These are phyloP conservation scores for Elongisporangium anandrum DNA, from an alignment of 352 stramenopile species.

Conservation along the genomic window DNA sequence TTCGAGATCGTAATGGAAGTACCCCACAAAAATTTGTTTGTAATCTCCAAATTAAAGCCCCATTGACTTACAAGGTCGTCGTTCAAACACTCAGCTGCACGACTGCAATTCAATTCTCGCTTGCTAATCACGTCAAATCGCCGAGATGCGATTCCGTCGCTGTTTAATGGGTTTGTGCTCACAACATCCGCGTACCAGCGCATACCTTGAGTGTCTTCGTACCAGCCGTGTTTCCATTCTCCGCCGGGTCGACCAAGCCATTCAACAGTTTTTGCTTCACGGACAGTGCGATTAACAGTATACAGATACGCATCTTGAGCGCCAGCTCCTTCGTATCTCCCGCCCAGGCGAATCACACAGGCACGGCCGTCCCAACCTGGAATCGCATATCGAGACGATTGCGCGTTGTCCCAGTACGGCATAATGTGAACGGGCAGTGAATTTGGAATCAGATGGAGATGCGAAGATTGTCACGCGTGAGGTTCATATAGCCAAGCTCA, in stretches of 20 bases:
- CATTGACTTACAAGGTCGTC: too few relatives aligned
- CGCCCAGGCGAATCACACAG: conserved; percentile 2
- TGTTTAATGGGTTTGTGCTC: not conserved
- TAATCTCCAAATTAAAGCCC: too few relatives aligned
- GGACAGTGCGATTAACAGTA: conserved; percentile 11
- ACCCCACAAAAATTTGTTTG: too few relatives aligned
- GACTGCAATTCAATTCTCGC: too few relatives aligned
- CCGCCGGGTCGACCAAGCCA: conserved; percentile 21
- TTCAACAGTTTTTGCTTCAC: conserved; percentile 28
- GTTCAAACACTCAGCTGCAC: too few relatives aligned
- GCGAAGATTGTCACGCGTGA: conserved; percentile 3
- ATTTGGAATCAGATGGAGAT: not conserved
- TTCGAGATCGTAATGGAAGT: too few relatives aligned
- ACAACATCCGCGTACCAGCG: conserved; percentile 21
- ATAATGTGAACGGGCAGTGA: not conserved
- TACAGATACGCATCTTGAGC: too few relatives aligned
- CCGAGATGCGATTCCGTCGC: too few relatives aligned
- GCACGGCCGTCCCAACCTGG: conserved; percentile 8
- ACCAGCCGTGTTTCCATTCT: conserved; percentile 21
- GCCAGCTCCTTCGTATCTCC: too few relatives aligned
- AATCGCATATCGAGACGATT: conserved; percentile 1
- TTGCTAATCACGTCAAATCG: too few relatives aligned
- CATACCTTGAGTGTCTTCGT: conserved; percentile 14
- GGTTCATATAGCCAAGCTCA: conserved; percentile 6
- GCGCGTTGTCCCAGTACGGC: conserved; percentile 5